These are phyloP conservation scores for Handroanthus guayacan DNA, from an alignment of 257 asterid species.

Conservation along the genomic window DNA sequence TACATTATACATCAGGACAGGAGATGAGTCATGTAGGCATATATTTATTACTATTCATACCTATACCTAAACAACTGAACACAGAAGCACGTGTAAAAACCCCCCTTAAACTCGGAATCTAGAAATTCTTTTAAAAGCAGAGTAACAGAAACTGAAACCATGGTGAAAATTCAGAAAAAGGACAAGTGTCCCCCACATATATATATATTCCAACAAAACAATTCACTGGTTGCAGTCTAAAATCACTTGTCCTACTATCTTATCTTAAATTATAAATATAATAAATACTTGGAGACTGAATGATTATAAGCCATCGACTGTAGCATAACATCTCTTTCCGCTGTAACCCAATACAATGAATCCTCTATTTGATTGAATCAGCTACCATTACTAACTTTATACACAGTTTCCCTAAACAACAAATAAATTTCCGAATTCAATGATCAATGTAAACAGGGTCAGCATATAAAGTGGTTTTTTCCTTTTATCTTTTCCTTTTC, in stretches of 20 bases:
- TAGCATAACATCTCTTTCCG: not conserved
- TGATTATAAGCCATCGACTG: not conserved
- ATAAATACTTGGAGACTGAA: not conserved
- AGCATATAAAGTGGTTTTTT: slow-evolving; percentile 13
- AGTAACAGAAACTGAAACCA: too few relatives aligned
- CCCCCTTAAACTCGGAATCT: too few relatives aligned
- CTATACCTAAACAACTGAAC: too few relatives aligned
- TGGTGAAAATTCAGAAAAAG: too few relatives aligned
- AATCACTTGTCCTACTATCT: not conserved
- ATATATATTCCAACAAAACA: not conserved
- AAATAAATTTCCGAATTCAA: not conserved
- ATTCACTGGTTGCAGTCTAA: not conserved
- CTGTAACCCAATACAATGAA: slow-evolving; percentile 27
- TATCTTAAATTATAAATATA: too few relatives aligned
- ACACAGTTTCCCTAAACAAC: slow-evolving; percentile 37
- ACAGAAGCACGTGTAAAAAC: too few relatives aligned
- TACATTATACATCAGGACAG: too few relatives aligned
- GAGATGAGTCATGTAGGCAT: too few relatives aligned
- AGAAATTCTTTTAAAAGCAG: too few relatives aligned
- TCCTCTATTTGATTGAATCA: slow-evolving; percentile 17
- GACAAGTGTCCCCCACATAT: not conserved
- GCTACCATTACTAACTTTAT: slow-evolving; percentile 36
- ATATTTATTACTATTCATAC: too few relatives aligned
- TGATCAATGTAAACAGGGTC: slow-evolving; percentile 11
- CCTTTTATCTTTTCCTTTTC: not conserved